Percentiles rank a stretch among this genome's conserved stretches.
Conservation (phyloP, 305 asterid species). For the Solanum chacoense region DNA sequence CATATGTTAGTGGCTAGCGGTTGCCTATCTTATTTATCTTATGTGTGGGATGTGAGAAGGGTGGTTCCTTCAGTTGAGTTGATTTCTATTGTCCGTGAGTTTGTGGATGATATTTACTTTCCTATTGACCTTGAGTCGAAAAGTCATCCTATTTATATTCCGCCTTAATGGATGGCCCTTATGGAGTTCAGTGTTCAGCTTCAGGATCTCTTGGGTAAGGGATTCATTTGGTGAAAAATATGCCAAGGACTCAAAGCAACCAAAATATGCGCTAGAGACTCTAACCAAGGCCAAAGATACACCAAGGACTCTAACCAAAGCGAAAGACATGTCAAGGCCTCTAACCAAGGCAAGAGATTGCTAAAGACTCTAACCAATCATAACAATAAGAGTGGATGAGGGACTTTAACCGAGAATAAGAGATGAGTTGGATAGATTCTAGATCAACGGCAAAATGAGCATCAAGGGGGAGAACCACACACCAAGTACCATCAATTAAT, state of each 20-base stretch:
- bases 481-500: neutral
- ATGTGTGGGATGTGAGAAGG: neutral
- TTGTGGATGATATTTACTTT: neutral
- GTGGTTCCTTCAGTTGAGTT: neutral
- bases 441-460: neutral
- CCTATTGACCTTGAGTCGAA: neutral
- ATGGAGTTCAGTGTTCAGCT: neutral
- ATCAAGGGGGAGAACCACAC: neutral
- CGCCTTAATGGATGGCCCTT: neutral
- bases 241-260: neutral
- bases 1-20: neutral
- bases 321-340: neutral
- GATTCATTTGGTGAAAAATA: neutral
- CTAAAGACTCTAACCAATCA: neutral
- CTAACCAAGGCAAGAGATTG: neutral
- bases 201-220: neutral
- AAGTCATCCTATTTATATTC: no score
- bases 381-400: neutral
- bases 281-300: neutral
- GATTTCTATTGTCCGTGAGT: neutral
- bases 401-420: neutral
- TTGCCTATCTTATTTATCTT: neutral
- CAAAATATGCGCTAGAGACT: neutral
- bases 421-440: neutral
- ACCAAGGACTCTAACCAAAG: neutral